Conservation (phyloP, 768 basidiomycete species). For the Termitomyces sp. region DNA sequence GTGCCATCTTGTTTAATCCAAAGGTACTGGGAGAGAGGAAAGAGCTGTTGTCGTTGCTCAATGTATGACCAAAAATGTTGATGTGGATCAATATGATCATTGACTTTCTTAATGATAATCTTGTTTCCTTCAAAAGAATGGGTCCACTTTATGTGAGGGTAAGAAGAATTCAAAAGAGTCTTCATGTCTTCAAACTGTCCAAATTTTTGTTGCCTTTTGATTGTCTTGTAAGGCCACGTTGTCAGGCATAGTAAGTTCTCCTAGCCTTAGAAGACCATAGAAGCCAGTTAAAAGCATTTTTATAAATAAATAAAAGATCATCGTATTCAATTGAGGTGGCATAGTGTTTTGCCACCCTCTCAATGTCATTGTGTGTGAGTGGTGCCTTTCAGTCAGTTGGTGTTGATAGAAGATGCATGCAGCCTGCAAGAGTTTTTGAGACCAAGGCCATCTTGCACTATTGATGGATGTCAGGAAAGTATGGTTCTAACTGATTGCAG, state of each 20-base stretch:
- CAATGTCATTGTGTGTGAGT: not conserved
- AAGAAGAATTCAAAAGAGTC: too few relatives aligned
- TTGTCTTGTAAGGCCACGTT: not conserved
- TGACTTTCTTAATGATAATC: too few relatives aligned
- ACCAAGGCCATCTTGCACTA: slow-evolving; percentile 23
- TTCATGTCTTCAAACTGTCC: not conserved
- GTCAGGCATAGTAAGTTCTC: not conserved
- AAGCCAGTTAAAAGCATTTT: not conserved
- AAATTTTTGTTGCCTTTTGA: not conserved
- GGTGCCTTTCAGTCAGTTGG: slow-evolving; percentile 22
- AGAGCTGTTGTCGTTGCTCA: slow-evolving; percentile 4
- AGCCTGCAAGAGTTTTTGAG: slow-evolving; percentile 23
- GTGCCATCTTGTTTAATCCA: slow-evolving; percentile 18
- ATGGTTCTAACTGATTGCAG: slow-evolving; percentile 28
- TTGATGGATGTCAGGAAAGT: slow-evolving; percentile 29
- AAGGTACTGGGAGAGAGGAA: slow-evolving; percentile 9
- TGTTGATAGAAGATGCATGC: not conserved
- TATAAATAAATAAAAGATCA: not conserved
- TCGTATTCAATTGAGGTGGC: slow-evolving; percentile 6
- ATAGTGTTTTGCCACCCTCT: not conserved
- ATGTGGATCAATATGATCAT: too few relatives aligned
- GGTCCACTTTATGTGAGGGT: not conserved
- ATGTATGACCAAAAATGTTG: not conserved
- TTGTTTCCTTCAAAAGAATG: too few relatives aligned
- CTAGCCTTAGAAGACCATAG: not conserved